These are phyloP conservation scores for Phytopythium oedochilum DNA, from an alignment of 352 stramenopile species.

Conservation along the genomic window DNA sequence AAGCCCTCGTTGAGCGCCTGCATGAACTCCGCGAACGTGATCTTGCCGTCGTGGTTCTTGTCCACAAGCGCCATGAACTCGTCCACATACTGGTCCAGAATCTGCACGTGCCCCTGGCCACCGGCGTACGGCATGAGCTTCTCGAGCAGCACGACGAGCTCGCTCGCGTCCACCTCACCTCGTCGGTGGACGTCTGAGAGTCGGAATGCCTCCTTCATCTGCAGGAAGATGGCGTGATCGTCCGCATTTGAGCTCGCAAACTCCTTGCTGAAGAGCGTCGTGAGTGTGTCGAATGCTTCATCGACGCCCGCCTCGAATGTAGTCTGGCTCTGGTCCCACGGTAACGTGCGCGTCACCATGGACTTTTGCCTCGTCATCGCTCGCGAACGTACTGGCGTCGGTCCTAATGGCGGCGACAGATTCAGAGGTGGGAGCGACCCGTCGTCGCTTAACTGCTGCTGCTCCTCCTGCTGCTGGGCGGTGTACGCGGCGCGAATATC, in stretches of 20 bases:
- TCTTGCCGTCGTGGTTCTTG: slow-evolving; percentile 52
- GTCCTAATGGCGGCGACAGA: slow-evolving; percentile 7
- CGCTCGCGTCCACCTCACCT: slow-evolving; percentile 53
- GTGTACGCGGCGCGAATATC: slow-evolving; percentile 22
- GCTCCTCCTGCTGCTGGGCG: slow-evolving; percentile 16
- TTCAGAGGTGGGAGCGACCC: not conserved
- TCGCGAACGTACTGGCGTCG: slow-evolving; percentile 10
- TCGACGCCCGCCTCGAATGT: slow-evolving; percentile 31
- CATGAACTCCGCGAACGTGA: slow-evolving; percentile 77
- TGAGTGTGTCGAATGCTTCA: slow-evolving; percentile 52
- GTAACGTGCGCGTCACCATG: slow-evolving; percentile 1
- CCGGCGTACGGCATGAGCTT: slow-evolving; percentile 58
- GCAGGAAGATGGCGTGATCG: slow-evolving; percentile 64
- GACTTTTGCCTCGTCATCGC: slow-evolving; percentile 12
- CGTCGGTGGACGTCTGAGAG: slow-evolving; percentile 54
- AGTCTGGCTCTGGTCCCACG: slow-evolving; percentile 29
- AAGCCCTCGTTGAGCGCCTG: slow-evolving; percentile 69
- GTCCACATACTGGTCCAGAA: slow-evolving; percentile 68
- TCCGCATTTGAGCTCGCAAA: slow-evolving; percentile 49
- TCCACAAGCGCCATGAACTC: slow-evolving; percentile 77
- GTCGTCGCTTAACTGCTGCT: not conserved
- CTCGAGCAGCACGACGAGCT: slow-evolving; percentile 57
- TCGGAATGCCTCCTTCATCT: slow-evolving; percentile 77
- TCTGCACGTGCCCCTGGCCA: slow-evolving; percentile 25
- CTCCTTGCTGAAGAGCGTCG: slow-evolving; percentile 49